Percentiles rank a stretch among this genome's conserved stretches.
phyloP scores from a whole-genome alignment of 352 stramenopile species.

The Phytophthora cryptogea region DNA sequence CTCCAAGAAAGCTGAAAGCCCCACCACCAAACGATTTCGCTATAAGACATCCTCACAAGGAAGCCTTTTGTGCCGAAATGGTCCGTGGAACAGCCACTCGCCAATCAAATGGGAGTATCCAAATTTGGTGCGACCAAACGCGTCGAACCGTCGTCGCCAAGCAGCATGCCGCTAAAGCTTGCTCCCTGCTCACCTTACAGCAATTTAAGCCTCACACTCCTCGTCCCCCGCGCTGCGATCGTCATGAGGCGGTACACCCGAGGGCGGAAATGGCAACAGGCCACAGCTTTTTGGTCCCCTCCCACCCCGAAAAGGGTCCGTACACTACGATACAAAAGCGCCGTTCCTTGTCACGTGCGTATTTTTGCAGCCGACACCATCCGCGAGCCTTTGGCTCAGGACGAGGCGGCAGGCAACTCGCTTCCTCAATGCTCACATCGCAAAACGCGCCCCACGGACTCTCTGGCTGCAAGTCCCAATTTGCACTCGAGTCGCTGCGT shows the following conservation, averaged over 20 bases:
- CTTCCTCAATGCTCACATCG: constrained; percentile 12
- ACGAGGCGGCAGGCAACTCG: background rate
- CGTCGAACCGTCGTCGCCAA: background rate
- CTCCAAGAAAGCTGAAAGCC: no score
- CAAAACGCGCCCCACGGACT: constrained; percentile 3
- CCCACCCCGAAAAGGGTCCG: constrained; percentile 19
- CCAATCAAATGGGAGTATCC: constrained; percentile 1
- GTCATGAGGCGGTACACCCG: background rate
- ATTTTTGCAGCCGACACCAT: constrained; percentile 24
- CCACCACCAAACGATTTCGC: no score
- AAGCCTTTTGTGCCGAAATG: background rate
- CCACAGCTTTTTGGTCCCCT: no score
- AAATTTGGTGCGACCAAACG: background rate
- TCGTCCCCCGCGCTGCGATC: background rate
- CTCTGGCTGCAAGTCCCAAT: background rate
- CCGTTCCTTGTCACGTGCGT: constrained; percentile 12
- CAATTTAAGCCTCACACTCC: no score
- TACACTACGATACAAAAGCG: constrained; percentile 1
- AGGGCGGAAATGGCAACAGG: background rate
- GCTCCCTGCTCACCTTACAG: background rate
- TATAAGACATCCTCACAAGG: background rate
- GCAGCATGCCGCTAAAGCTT: background rate
- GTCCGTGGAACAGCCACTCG: background rate
- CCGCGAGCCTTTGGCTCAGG: constrained; percentile 15
- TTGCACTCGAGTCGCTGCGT: background rate